Evolutionary conservation across 2,329 filamentous ascomycete genomes (phyloP).

Genomic region (Colletotrichum lupini): DNA sequence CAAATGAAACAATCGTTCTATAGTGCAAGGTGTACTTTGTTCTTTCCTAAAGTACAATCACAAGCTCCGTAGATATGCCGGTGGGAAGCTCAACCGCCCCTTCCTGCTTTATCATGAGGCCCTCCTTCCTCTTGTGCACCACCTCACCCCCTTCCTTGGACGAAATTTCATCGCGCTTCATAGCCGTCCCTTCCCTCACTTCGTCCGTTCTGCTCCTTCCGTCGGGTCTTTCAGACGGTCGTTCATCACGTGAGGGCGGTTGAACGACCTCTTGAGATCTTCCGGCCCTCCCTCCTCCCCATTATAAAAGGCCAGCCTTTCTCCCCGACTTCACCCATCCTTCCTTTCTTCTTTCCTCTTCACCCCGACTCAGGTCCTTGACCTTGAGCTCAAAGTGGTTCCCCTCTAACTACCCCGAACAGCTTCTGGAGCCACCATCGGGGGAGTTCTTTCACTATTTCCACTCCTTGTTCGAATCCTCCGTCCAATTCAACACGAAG

Average conservation of each 20-base stretch:
- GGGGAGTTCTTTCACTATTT: too few relatives aligned
- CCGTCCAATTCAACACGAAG: not conserved
- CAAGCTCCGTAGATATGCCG: not conserved
- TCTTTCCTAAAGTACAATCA: not conserved
- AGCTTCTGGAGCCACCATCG: too few relatives aligned
- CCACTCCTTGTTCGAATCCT: too few relatives aligned
- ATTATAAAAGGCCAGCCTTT: not conserved
- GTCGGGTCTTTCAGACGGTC: not conserved
- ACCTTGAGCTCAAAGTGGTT: not conserved
- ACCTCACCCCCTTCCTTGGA: not conserved
- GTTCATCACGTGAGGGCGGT: not conserved
- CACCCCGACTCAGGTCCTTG: not conserved
- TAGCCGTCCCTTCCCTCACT: not conserved
- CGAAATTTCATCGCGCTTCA: not conserved
- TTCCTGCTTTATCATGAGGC: not conserved
- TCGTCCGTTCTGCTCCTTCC: not conserved
- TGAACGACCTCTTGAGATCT: not conserved
- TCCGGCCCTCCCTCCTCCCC: not conserved
- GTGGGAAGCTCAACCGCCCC: not conserved
- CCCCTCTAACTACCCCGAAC: too few relatives aligned
- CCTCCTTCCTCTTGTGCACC: not conserved
- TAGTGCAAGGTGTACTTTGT: too few relatives aligned
- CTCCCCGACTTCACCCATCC: not conserved
- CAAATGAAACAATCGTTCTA: too few relatives aligned
- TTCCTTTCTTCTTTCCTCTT: not conserved